Evolutionary conservation across 192 early-diverging fungal species (phyloP), one percentile per base, ranked within the genome.

Genomic region (Jimgerdemannia lactiflua): DNA sequence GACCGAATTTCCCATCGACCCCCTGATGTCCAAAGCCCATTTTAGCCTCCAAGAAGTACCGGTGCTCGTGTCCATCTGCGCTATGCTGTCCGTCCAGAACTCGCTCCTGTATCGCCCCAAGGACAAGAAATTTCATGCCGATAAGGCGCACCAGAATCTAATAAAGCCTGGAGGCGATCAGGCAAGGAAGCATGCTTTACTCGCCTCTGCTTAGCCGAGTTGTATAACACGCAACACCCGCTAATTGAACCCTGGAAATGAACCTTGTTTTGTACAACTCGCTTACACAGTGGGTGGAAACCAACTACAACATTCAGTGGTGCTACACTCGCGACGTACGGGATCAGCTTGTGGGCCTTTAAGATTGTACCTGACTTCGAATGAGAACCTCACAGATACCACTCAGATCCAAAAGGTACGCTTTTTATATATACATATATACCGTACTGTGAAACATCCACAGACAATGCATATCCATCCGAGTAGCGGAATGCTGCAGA

Each of bases 1-100:
- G 98, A 96, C 97, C 42, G 98, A 99, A 89, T 97, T 98, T 77
- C 98, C 98, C 4, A 87, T 94, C 75, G 97, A 99, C 77, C 98
- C 98, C 3, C 94, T 95, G 90, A 86, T 98, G 76, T 94, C 94
- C 75, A 97, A 98, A 77, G 89, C n/a, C 94, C 11, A 86, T 98
- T 65, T 87, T 99, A 69, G 94, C 91, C 7, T 94, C 95, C 0
- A 96, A 97, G 82, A 94, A 95, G 76, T 98, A 96, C n/a, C n/a
- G n/a, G n/a, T n/a, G n/a, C n/a, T 93, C 42, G 93, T 92, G 3
- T 96, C 95, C 4, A 96, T 99, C 74, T 94, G 95, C 71, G 92
- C 95, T 14, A 98, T 99, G 95, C 87, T 98, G 17, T 93, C 91
- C 6, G 94, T 96, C 14, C 91, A 94, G 14, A 89, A 90, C 64